Base-by-base conservation (phyloP, 495 filamentous ascomycete species). In the Penicillium mononematosum region DNA sequence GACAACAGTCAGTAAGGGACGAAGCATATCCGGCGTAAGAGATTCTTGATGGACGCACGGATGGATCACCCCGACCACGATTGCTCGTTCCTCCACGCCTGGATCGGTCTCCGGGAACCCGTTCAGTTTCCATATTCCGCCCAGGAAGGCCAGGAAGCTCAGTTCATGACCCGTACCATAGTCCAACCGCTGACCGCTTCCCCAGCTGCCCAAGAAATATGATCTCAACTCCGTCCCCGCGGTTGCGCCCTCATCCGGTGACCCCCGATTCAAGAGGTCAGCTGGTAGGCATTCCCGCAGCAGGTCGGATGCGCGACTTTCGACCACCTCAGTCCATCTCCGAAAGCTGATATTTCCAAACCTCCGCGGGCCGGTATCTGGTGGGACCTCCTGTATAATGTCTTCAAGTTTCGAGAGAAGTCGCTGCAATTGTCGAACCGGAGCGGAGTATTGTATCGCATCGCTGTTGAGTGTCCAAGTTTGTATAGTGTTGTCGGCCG, bases 111-210 rank as follows among this genome's bases (percentile, higher is more conserved):
- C 54, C 11, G 78, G 69, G 64, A 99, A 98, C 24, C 79, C 86
- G 41, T 87, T 86, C 3, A 98, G 78, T 66, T 95, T 96, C 93
- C 93, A 99, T 5, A 97, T 77, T 41, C 87, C 85, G 17, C 84
- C 92, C 19, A 98, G 68, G 63, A 98, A 99, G 17, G 93, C 93
- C 14, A 97, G 72, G 63, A 98, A 98, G 72, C 88, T 94, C 48
- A 98, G 71, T 70, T 98, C 94, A 71, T 98, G 94, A 1, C 94
- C 94, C 7, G 95, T 97, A 0, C 94, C 94, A 69, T 96, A 98
- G 71, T 98, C 94, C 43, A 98, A 77, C 34, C 94, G 80, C 64
- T 96, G 90, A 2, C 88, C 65, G 64, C 92, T 96, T 2, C 94
- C 94, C 78, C 93, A 98, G 38, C 85, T 86, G 19, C 90, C 92